These are phyloP conservation scores for Geoglossum cookeanum DNA, from an alignment of 2,329 filamentous ascomycete species.

Conservation along the genomic window DNA sequence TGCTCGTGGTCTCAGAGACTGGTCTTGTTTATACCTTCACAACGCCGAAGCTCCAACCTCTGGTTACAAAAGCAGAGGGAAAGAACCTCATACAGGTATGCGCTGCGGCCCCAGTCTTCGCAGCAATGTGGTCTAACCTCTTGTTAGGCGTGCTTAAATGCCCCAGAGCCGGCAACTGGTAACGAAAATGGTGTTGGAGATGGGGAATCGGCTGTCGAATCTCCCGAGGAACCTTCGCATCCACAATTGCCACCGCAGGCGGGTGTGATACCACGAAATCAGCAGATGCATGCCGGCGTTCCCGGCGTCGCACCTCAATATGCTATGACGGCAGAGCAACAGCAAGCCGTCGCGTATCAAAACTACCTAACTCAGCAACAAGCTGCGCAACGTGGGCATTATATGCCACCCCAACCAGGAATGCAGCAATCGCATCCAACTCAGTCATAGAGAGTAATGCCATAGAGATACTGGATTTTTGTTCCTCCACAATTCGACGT, in stretches of 20 bases:
- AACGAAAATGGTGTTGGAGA: conserved; percentile 40
- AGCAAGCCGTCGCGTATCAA: conserved; percentile 66
- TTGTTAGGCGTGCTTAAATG: conserved; percentile 81
- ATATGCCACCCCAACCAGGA: conserved; percentile 59
- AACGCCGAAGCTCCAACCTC: conserved; percentile 90
- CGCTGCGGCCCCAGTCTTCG: not conserved
- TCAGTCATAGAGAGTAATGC: conserved; percentile 37
- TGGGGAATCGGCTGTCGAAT: conserved; percentile 44
- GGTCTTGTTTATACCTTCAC: conserved; percentile 97
- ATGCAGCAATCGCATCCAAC: conserved; percentile 72
- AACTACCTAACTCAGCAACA: conserved; percentile 60
- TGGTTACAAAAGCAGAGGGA: conserved; percentile 95
- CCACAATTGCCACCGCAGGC: conserved; percentile 55
- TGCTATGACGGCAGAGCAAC: conserved; percentile 44
- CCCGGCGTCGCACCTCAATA: conserved; percentile 29
- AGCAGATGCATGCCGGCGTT: conserved; percentile 39
- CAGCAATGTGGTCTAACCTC: not conserved
- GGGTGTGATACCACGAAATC: conserved; percentile 44
- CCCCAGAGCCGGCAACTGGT: conserved; percentile 69
- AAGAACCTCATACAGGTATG: conserved; percentile 96
- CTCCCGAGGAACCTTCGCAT: conserved; percentile 71
- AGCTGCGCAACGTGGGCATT: conserved; percentile 41
- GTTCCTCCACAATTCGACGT: not conserved
- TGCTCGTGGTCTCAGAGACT: conserved; percentile 92
- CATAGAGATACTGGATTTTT: conserved; percentile 1